Evolutionary conservation across 768 basidiomycete species (phyloP), one percentile per base, ranked within the genome.

Genomic region (Gloeopeniophorella convolvens): DNA sequence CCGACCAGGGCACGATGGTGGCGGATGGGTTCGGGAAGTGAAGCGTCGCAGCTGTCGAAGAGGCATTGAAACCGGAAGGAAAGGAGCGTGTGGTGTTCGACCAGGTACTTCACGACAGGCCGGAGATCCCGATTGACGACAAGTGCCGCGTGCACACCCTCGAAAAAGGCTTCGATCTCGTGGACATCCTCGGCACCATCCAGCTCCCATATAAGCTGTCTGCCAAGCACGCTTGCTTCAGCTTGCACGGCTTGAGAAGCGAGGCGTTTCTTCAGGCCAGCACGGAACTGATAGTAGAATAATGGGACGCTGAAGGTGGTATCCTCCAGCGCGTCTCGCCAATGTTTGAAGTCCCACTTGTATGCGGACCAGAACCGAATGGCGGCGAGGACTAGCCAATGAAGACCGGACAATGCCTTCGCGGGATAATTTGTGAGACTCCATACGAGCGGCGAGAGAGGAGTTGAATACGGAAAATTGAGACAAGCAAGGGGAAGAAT

Each of bases 401-500:
- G 46, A 10, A 47, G 27, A 23, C 28, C 32, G 18, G 36, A 47
- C 8, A 47, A 23, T 16, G 18, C 15, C 15, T 37, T 37, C 3
- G 46, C 36, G 3, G 46, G 46, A 47, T 36, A 21, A n/a, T 28
- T 18, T 30, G 47, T 27, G 18, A 55, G 47, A 30, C 41, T 43
- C 31, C 51, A 52, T 16, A 48, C 28, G 12, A 54, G 35, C 9
- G 28, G n/a, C 5, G 57, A 55, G 5, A 56, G 21, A 3, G 57
- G 57, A 2, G 55, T 59, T 9, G 40, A 56, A 37, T 50, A 58
- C 4, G 57, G 57, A n/a, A 45, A 55, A 11, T 48, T 36, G 23
- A 42, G 30, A 26, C n/a, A 47, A 21, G 39, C n/a, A n/a, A 56
- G 27, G 5, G 50, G 55, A 12, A 56, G 32, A 30, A 56, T 20